Conservation (phyloP, 202 grass and related monocot genomes). For the Carex sylvatica region DNA sequence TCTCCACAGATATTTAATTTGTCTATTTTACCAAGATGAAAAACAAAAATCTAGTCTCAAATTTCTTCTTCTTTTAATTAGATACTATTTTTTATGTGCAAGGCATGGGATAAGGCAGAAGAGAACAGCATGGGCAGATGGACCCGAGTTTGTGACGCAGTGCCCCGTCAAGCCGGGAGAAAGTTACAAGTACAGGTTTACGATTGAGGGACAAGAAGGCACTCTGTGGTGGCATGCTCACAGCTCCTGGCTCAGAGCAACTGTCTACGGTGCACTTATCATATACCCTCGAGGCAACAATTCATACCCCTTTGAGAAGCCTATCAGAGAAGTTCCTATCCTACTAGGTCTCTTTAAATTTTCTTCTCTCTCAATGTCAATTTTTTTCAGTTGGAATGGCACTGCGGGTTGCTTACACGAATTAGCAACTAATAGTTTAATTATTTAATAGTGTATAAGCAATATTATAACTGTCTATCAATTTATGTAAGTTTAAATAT, state of each 20-base stretch:
- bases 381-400: background rate
- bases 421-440: background rate
- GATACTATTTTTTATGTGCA: background rate
- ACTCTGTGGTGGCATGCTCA: conserved; percentile 97
- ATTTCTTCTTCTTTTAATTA: background rate
- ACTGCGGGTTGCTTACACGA: background rate
- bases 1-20: background rate
- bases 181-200: conserved; percentile 70
- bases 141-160: conserved; percentile 73
- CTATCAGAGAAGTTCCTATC: conserved; percentile 45
- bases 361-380: background rate
- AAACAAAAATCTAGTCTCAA: background rate
- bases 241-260: conserved; percentile 76
- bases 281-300: conserved; percentile 45
- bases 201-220: conserved; percentile 57
- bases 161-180: conserved; percentile 62
- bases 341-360: conserved; percentile 38
- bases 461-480: background rate
- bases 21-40: background rate
- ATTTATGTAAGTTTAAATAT: conserved; percentile 4
- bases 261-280: conserved; percentile 72
- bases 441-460: background rate
- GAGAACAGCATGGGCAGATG: conserved; percentile 67
- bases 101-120: conserved; percentile 73
- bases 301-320: conserved; percentile 60